Evolutionary conservation across 345 rosid species (phyloP).

Genomic region (Combretum micranthum): DNA sequence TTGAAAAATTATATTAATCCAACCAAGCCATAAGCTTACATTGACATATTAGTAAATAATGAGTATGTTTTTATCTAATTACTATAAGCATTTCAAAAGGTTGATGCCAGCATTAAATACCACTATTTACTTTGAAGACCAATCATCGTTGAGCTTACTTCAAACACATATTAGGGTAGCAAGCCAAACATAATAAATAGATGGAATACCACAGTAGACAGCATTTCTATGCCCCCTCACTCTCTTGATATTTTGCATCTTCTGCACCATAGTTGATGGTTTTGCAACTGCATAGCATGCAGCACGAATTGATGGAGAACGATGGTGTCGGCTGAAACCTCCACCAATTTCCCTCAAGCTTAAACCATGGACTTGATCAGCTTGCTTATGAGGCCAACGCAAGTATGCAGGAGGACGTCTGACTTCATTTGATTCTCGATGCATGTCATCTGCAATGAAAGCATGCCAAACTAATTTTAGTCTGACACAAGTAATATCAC

Average conservation of each 20-base stretch:
- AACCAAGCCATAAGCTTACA: too few species aligned
- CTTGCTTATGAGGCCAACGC: slow-evolving; percentile 96
- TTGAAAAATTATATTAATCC: too few species aligned
- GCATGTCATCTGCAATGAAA: slow-evolving; percentile 41
- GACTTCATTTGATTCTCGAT: slow-evolving; percentile 24
- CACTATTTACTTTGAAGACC: too few species aligned
- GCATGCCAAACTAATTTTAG: slow-evolving; percentile 1
- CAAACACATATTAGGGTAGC: too few species aligned
- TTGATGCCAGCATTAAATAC: too few species aligned
- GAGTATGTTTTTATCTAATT: too few species aligned
- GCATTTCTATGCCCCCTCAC: slow-evolving; percentile 94
- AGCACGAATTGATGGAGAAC: slow-evolving; percentile 91
- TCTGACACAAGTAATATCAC: not conserved
- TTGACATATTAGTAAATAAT: too few species aligned
- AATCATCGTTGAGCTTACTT: too few species aligned
- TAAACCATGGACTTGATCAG: slow-evolving; percentile 88
- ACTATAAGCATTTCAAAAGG: too few species aligned
- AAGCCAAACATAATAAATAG: slow-evolving; percentile 1
- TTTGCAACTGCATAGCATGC: slow-evolving; percentile 92
- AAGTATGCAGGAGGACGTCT: slow-evolving; percentile 53
- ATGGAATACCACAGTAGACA: slow-evolving; percentile 87
- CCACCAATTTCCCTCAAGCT: slow-evolving; percentile 96
- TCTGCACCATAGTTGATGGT: slow-evolving; percentile 90
- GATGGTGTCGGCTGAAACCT: slow-evolving; percentile 92
- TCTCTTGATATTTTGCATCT: slow-evolving; percentile 91